phyloP scores from a whole-genome alignment of 495 filamentous ascomycete species.

The Paragyromitra xinjiangensis region DNA sequence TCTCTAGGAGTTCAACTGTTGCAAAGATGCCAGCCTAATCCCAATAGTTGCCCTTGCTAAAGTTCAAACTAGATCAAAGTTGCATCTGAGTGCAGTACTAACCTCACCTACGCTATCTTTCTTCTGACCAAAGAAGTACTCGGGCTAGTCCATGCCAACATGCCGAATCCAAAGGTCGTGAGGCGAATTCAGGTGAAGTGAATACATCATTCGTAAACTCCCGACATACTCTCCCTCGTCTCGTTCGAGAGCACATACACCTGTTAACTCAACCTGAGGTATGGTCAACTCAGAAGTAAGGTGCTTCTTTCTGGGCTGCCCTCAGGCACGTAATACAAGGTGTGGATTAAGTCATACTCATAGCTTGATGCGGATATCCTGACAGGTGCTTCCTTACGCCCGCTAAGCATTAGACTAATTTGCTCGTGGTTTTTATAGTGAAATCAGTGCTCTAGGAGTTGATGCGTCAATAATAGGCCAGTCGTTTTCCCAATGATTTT shows the following conservation, averaged over 20 bases:
- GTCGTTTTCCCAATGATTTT: not conserved
- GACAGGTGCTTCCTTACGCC: not conserved
- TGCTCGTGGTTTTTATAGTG: not conserved
- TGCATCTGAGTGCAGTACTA: not conserved
- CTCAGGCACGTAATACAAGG: not conserved
- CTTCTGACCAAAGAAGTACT: not conserved
- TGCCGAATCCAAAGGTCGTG: constrained; percentile 1
- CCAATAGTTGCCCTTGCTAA: too few relatives aligned
- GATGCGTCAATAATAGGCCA: not conserved
- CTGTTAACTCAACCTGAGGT: not conserved
- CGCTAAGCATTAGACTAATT: not conserved
- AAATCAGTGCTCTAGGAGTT: not conserved
- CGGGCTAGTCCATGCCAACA: constrained; percentile 6
- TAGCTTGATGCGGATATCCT: not conserved
- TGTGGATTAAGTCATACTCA: constrained; percentile 15
- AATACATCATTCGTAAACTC: not conserved
- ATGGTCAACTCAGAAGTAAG: not conserved
- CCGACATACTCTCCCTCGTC: not conserved
- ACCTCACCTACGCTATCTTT: not conserved
- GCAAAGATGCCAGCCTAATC: too few relatives aligned
- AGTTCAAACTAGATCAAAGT: too few relatives aligned
- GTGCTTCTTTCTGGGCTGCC: not conserved
- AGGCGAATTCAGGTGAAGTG: constrained; percentile 7
- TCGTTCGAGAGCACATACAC: not conserved
- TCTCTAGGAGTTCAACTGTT: too few relatives aligned